Evolutionary conservation across 2,329 filamentous ascomycete species (phyloP).

Genomic region (Chaetomiaceae sp.): DNA sequence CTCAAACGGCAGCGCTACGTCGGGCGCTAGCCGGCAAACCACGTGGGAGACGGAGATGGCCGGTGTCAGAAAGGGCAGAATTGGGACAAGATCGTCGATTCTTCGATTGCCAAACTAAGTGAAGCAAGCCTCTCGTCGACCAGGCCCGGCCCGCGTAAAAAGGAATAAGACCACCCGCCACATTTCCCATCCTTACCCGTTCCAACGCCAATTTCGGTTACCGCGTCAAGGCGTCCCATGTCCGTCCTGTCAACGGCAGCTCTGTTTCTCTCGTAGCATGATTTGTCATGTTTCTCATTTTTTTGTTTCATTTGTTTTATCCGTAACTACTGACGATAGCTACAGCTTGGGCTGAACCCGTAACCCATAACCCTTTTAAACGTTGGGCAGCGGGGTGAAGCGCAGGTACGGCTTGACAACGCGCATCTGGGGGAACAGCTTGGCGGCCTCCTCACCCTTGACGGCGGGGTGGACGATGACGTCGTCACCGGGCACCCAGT

Average conservation of each 20-base stretch:
- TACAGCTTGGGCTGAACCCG: no score
- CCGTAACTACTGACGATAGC: background rate
- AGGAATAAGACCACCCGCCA: no score
- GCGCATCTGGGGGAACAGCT: slow-evolving; percentile 75
- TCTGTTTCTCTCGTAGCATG: no score
- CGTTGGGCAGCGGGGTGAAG: slow-evolving; percentile 62
- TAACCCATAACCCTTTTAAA: background rate
- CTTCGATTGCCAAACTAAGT: background rate
- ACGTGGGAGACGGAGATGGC: background rate
- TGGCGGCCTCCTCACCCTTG: slow-evolving; percentile 78
- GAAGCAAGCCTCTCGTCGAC: background rate
- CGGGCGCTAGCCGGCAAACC: background rate
- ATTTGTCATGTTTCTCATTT: background rate
- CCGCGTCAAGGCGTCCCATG: background rate
- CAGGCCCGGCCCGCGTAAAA: background rate
- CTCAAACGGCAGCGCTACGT: background rate
- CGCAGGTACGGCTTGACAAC: slow-evolving; percentile 68
- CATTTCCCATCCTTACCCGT: no score
- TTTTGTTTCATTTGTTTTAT: background rate
- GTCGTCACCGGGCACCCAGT: slow-evolving; percentile 85
- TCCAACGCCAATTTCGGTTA: background rate
- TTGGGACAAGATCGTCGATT: slow-evolving; percentile 7
- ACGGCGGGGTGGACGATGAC: slow-evolving; percentile 85
- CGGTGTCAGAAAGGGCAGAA: background rate
- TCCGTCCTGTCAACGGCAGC: no score